phyloP scores from a whole-genome alignment of 2,329 filamentous ascomycete genomes.

The Zopfia rhizophila region DNA sequence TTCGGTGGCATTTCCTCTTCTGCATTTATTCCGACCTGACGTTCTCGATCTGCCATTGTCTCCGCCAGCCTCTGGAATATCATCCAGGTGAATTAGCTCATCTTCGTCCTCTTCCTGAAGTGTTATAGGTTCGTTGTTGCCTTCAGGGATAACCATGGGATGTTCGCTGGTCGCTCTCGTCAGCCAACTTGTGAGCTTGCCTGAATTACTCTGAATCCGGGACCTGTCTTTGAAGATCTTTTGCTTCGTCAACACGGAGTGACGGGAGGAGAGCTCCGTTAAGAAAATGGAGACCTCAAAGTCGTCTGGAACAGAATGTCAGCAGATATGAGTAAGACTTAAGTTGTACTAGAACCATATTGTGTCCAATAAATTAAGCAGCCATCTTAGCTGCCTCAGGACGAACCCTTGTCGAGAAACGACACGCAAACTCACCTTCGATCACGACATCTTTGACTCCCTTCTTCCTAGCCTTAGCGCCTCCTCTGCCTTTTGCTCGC shows the following conservation, averaged over 20 bases:
- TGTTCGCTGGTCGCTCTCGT: conserved; percentile 52
- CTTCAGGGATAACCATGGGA: conserved; percentile 54
- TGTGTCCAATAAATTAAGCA: conserved; percentile 8
- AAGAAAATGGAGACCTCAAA: conserved; percentile 96
- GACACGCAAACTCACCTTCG: conserved; percentile 67
- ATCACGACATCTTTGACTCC: conserved; percentile 90
- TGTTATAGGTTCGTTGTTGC: conserved; percentile 56
- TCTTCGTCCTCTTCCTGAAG: conserved; percentile 70
- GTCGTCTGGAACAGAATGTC: conserved; percentile 72
- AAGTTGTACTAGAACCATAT: conserved; percentile 3
- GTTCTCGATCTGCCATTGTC: conserved; percentile 19
- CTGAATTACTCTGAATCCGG: conserved; percentile 57
- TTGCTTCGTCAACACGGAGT: conserved; percentile 86
- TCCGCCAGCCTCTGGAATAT: conserved; percentile 64
- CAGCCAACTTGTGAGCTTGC: conserved; percentile 60
- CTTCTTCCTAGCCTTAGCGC: conserved; percentile 71
- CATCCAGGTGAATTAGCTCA: conserved; percentile 58
- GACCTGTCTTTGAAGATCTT: conserved; percentile 71
- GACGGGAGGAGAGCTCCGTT: conserved; percentile 83
- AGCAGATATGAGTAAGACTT: conserved; percentile 27
- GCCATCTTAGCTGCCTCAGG: conserved; percentile 5
- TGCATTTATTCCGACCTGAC: conserved; percentile 29
- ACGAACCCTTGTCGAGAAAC: conserved; percentile 8
- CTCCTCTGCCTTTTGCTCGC: conserved; percentile 70
- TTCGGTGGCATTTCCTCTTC: conserved; percentile 13